phyloP scores from a whole-genome alignment of 768 basidiomycete genomes.

The Xerocomellus amylosporus region DNA sequence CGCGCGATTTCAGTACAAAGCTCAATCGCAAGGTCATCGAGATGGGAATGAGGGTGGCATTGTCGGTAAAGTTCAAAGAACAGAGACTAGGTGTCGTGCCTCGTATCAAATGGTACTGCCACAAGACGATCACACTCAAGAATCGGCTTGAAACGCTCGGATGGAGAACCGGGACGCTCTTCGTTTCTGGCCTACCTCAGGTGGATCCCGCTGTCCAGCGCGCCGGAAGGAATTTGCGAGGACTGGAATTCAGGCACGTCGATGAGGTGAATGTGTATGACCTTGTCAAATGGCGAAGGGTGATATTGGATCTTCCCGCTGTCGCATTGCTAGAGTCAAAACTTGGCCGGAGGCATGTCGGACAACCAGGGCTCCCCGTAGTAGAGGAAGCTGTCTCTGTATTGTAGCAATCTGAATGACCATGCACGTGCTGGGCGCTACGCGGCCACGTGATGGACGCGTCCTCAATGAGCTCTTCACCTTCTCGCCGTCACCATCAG shows the following conservation, averaged over 20 bases:
- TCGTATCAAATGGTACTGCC: constrained; percentile 65
- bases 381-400: constrained; percentile 7
- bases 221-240: constrained; percentile 69
- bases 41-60: constrained; percentile 89
- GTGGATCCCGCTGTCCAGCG: constrained; percentile 56
- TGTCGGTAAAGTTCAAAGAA: constrained; percentile 80
- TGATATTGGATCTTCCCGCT: constrained; percentile 79
- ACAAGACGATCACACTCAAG: constrained; percentile 67
- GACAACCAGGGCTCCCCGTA: not conserved
- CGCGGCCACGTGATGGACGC: constrained; percentile 35
- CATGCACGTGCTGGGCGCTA: constrained; percentile 6
- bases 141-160: constrained; percentile 62
- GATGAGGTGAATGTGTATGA: constrained; percentile 78
- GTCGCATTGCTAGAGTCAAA: constrained; percentile 74
- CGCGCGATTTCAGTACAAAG: constrained; percentile 88
- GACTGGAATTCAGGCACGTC: constrained; percentile 59
- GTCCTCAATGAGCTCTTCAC: constrained; percentile 10
- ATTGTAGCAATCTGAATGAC: not conserved
- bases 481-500: not conserved
- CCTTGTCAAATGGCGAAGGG: constrained; percentile 75
- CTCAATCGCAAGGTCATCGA: constrained; percentile 90
- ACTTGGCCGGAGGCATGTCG: constrained; percentile 42
- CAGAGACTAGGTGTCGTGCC: constrained; percentile 73
- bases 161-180: constrained; percentile 66
- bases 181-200: constrained; percentile 63